A percentile compares a stretch with the other conserved stretches of the same genome.
These are phyloP conservation scores for Heterobasidion parviporum DNA, from an alignment of 1,284 basidiomycete genomes.

Conservation along the genomic window DNA sequence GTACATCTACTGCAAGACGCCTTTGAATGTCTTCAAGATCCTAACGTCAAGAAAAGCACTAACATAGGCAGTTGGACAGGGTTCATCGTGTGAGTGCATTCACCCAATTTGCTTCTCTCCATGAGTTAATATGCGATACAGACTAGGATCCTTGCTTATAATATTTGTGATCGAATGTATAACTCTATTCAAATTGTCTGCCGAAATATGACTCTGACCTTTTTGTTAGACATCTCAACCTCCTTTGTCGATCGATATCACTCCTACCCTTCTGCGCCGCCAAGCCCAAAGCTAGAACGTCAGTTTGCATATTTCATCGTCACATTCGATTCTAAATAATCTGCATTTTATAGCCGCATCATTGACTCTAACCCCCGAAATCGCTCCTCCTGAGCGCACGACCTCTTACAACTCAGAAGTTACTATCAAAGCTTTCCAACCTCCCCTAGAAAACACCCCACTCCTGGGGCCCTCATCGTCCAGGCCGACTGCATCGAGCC, in stretches of 20 bases:
- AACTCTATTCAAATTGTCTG: background rate
- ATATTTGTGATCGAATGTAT: constrained; percentile 75
- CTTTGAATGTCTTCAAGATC: constrained; percentile 48
- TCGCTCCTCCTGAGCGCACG: background rate
- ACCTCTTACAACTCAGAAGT: background rate
- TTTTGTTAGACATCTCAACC: constrained; percentile 54
- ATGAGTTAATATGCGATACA: constrained; percentile 18
- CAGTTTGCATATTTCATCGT: constrained; percentile 1
- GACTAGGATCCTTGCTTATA: constrained; percentile 50
- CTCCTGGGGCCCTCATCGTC: constrained; percentile 1
- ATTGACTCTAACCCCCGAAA: background rate
- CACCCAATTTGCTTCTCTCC: background rate
- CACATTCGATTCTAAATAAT: background rate
- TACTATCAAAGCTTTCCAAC: background rate
- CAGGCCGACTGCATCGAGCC: background rate
- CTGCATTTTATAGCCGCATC: background rate
- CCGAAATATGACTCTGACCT: background rate
- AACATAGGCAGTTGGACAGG: constrained; percentile 51
- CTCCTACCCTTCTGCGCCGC: constrained; percentile 42
- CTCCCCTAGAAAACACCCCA: constrained; percentile 4
- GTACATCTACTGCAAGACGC: constrained; percentile 72
- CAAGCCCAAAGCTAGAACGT: constrained; percentile 27
- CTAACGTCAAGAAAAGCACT: constrained; percentile 35
- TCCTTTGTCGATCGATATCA: constrained; percentile 64
- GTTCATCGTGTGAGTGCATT: constrained; percentile 53